Base-by-base conservation (phyloP, 139 green algal species). In the Chlorella vulgaris region DNA sequence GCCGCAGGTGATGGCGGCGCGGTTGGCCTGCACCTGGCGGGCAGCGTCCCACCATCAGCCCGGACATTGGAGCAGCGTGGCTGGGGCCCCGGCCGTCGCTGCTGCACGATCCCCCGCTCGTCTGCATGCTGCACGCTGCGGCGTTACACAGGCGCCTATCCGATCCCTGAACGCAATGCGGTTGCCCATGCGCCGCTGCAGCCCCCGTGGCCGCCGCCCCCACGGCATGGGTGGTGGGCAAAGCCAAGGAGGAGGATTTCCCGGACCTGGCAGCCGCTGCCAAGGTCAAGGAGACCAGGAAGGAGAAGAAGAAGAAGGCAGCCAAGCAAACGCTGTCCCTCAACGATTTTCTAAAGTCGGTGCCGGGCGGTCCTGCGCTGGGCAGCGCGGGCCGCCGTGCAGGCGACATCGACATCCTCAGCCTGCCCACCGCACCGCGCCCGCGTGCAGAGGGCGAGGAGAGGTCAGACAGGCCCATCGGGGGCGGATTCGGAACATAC, bases 401-500 rank as follows among this genome's bases (percentile, higher is more conserved):
- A 1, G 83, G 91, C 53, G 88, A 90, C 33, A 81, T 84, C 24
- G 86, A 91, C 33, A 70, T 92, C 31, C 39, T 82, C 62, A 78
- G 28, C 42, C 87, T 98, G 69, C 89, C 93, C 22, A 95, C 90
- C 13, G 89, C 85, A 0, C 86, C 89, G 18, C 81, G 90, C 62
- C 87, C 51, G 15, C 77, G 78, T 28, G 81, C 80, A 3, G 89
- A 90, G 22, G 87, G 84, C 15, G 91, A 93, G 1, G 86, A 89
- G 51, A 77, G 40, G 4, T 36, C 69, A 4, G 63, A 42, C 3
- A 24, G 55, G 3, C 81, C 80, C 15, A 47, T 97, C 0, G 93
- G 93, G 19, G 93, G 93, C 24, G 93, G 58, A 33, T 97, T 97
- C 78, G 82, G 85, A 19, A 89, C 88, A 18, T 97, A 95, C 33